A percentile compares a stretch with the other conserved stretches of the same genome.
Evolutionary conservation across 2,329 filamentous ascomycete species (phyloP).

Genomic region (Aspergillus flavus): DNA sequence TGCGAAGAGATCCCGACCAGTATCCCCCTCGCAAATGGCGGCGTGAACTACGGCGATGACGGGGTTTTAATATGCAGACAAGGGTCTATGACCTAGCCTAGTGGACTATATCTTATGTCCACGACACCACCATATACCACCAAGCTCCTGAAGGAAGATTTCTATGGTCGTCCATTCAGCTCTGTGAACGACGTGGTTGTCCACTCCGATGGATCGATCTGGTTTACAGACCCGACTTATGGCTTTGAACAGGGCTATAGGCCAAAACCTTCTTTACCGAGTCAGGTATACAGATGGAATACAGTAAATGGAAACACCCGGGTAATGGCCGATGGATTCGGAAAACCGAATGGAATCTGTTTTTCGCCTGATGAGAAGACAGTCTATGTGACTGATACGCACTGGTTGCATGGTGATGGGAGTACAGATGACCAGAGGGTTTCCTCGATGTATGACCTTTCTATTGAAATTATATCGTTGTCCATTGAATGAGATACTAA

Average conservation of each 20-base stretch:
- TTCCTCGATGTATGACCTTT: constrained; percentile 30
- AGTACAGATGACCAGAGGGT: constrained; percentile 16
- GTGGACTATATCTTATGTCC: constrained; percentile 22
- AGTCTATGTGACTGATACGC: constrained; percentile 47
- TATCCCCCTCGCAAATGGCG: constrained; percentile 53
- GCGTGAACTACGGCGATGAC: constrained; percentile 47
- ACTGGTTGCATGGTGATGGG: constrained; percentile 29
- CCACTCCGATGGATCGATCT: constrained; percentile 37
- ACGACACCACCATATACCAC: constrained; percentile 23
- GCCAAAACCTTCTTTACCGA: constrained; percentile 37
- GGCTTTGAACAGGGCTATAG: constrained; percentile 39
- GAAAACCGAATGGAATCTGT: constrained; percentile 47
- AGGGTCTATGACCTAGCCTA: constrained; percentile 26
- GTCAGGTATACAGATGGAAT: constrained; percentile 43
- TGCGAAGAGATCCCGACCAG: constrained; percentile 30
- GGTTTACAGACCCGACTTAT: constrained; percentile 45
- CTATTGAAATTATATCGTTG: neutral
- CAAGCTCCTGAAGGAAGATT: constrained; percentile 32
- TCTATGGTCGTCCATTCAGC: constrained; percentile 41
- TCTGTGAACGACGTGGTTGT: constrained; percentile 44
- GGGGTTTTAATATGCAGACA: constrained; percentile 48
- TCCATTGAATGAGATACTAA: neutral
- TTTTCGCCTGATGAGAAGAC: constrained; percentile 44
- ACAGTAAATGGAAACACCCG: constrained; percentile 37
- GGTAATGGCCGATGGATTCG: constrained; percentile 43